Base-by-base conservation (phyloP, 352 stramenopile genomes). In the Pythium dissotocum region DNA sequence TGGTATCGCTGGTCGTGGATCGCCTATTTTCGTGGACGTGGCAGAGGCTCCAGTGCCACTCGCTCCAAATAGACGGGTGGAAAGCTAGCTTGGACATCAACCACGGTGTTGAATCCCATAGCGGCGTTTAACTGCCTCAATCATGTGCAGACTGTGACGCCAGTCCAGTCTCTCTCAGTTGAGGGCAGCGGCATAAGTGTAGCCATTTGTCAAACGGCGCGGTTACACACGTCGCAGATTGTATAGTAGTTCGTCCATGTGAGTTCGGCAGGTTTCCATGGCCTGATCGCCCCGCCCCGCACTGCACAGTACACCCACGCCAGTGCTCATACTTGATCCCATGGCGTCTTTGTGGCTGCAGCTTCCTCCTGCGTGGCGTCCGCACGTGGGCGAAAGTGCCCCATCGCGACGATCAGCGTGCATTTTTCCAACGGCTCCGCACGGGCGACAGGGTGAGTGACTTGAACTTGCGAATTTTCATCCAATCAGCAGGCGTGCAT, bases 391-490 rank as follows among this genome's bases (percentile, higher is more conserved):
- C 28, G 28, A 30, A 30, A 30, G 35, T 42, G 35, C 35, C 8
- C 2, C 35, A 13, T 40, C 35, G 35, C 35, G 35, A 7, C 35
- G 40, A 18, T 16, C 14, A 26, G 42, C 42, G 5, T 16, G 4
- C 42, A 49, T 49, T 49, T 49, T 16, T 18, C 16, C 42, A 49
- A 49, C 16, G 40, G 40, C 40, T 48, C 40, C 42, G 18, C 18
- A 44, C 10, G 42, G 42, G 42, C 42, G 42, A 49, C 42, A 49
- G 42, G 42, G 42, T 49, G 42, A 49, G 42, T 49, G 42, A 49
- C 42, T 49, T 49, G 42, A 49, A 49, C 18, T 49, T 49, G 42
- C 42, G 18, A 6, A 18, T 30, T 54, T 52, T 54, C 48, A 33
- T n/a, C 48, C 48, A 54, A 54, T 54, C 48, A 54, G 10, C 14